Conservation (phyloP, 495 filamentous ascomycete species). For the Echria macrotheca region DNA sequence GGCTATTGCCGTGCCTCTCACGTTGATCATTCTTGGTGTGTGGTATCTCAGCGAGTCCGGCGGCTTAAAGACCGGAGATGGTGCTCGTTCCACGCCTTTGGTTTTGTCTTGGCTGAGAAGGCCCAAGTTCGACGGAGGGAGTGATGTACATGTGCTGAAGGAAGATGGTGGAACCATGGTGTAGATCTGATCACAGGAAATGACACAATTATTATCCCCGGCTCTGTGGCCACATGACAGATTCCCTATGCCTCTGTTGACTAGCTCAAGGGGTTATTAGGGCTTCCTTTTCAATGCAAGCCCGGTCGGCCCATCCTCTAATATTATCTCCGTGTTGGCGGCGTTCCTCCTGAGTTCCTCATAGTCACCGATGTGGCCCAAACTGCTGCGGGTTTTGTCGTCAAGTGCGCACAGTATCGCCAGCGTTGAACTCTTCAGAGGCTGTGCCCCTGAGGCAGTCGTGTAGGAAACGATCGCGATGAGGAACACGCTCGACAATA, state of each 20-base stretch:
- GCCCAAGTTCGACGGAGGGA: no score
- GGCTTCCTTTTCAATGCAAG: neutral
- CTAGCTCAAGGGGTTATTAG: no score
- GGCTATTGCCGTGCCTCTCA: neutral
- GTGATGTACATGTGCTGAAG: no score
- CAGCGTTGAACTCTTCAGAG: neutral
- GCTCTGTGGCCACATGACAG: no score
- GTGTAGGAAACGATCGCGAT: neutral
- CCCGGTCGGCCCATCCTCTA: neutral
- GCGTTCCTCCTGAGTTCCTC: neutral
- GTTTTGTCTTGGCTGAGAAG: no score
- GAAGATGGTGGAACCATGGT: no score
- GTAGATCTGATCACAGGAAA: no score
- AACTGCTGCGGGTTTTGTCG: neutral
- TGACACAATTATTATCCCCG: no score
- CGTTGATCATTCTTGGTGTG: neutral
- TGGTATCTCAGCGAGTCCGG: neutral
- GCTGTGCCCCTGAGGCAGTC: neutral
- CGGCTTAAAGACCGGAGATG: neutral
- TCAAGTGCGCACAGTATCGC: slow-evolving; percentile 2
- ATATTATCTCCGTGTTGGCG: neutral
- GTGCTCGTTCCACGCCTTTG: no score
- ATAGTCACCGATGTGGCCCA: slow-evolving; percentile 4
- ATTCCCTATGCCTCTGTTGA: no score
- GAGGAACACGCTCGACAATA: neutral